Conservation (phyloP, 305 asterid species). For the Salvia sclarea region DNA sequence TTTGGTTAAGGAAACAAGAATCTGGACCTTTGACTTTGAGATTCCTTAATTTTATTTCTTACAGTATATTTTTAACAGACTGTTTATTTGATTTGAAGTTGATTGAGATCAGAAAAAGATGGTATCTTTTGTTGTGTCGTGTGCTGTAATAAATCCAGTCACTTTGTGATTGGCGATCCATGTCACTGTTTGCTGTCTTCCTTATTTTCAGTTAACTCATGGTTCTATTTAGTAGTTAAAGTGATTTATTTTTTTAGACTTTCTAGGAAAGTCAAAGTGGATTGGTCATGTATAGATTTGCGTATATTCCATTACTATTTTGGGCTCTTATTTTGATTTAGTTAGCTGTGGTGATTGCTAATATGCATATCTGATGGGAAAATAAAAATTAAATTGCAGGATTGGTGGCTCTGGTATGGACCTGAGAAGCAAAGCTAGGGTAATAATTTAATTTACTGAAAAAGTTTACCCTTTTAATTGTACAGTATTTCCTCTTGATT, state of each 20-base stretch:
- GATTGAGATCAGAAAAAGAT: neutral
- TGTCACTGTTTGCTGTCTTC: slow-evolving; percentile 5
- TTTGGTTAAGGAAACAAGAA: slow-evolving; percentile 13
- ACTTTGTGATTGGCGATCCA: slow-evolving; percentile 16
- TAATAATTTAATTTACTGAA: slow-evolving; percentile 24
- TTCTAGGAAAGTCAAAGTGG: neutral
- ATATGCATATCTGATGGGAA: neutral
- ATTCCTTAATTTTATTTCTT: neutral
- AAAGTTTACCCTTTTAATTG: neutral
- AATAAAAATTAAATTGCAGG: slow-evolving; percentile 57
- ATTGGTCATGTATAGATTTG: neutral
- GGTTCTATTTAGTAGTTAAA: neutral
- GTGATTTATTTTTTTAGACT: neutral
- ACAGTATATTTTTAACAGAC: neutral
- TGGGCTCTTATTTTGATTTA: neutral
- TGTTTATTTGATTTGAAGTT: neutral
- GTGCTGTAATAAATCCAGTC: neutral
- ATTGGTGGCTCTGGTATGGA: slow-evolving; percentile 90
- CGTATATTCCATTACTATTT: neutral
- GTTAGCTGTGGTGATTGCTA: neutral
- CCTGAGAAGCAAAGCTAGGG: slow-evolving; percentile 83
- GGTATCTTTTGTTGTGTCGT: neutral
- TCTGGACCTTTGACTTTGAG: neutral
- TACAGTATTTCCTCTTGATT: neutral
- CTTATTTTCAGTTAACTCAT: neutral